Evolutionary conservation across 2,329 filamentous ascomycete genomes (phyloP).

Genomic region (Penicillium sp.): DNA sequence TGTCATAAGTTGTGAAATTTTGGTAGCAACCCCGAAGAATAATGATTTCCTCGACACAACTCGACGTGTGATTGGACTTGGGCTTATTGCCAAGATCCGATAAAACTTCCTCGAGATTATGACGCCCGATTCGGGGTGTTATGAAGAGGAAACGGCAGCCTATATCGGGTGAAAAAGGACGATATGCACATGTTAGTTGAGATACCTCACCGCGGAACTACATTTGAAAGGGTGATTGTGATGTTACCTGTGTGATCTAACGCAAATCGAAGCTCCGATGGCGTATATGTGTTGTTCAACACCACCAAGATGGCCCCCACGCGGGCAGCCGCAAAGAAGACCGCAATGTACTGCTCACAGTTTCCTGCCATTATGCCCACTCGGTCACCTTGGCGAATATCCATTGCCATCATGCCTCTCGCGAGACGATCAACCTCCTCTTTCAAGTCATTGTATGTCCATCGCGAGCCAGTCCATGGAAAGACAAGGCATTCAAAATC

Average conservation of each 20-base stretch:
- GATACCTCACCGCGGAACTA: neutral
- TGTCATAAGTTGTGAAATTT: constrained; percentile 55
- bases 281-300: constrained; percentile 76
- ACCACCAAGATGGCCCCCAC: constrained; percentile 66
- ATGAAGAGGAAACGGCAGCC: constrained; percentile 70
- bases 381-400: constrained; percentile 62
- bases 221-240: neutral
- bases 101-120: constrained; percentile 59
- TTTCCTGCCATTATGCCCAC: constrained; percentile 68
- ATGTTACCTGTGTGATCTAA: constrained; percentile 61
- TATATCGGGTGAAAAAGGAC: constrained; percentile 21
- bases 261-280: constrained; percentile 65
- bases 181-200: neutral
- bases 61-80: constrained; percentile 29
- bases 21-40: constrained; percentile 54
- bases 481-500: constrained; percentile 64
- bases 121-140: constrained; percentile 60
- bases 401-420: constrained; percentile 60
- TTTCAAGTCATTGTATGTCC: constrained; percentile 63
- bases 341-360: constrained; percentile 54
- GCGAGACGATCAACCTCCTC: constrained; percentile 57
- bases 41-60: constrained; percentile 46
- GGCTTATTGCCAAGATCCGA: constrained; percentile 41
- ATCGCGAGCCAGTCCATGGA: constrained; percentile 68
- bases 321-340: constrained; percentile 66